phyloP scores from a whole-genome alignment of 2,329 filamentous ascomycete species.

The Epichloe sp. region DNA sequence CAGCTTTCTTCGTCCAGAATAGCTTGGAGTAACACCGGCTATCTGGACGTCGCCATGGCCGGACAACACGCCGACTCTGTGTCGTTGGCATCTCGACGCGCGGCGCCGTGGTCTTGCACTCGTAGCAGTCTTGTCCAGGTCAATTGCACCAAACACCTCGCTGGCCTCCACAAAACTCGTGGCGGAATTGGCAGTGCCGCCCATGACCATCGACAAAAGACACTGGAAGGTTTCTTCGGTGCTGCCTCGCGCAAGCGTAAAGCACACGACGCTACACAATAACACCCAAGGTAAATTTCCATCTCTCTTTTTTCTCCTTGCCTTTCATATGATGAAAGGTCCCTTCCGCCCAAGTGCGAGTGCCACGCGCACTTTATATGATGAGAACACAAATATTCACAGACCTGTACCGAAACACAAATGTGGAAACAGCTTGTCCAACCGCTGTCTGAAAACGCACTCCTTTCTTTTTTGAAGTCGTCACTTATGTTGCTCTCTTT shows the following conservation, averaged over 20 bases:
- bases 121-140: constrained; percentile 24
- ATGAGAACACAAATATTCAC: constrained; percentile 60
- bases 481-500: not conserved
- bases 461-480: not conserved
- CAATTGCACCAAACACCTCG: constrained; percentile 61
- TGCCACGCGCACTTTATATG: constrained; percentile 28
- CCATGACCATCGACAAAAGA: constrained; percentile 64
- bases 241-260: constrained; percentile 7
- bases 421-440: constrained; percentile 64
- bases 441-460: constrained; percentile 59
- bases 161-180: constrained; percentile 61
- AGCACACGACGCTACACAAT: not conserved
- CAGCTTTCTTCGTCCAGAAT: not conserved
- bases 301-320: not conserved
- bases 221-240: constrained; percentile 66
- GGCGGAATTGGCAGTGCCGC: constrained; percentile 70
- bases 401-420: constrained; percentile 69
- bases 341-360: not conserved
- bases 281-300: constrained; percentile 25
- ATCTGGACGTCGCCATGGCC: constrained; percentile 22
- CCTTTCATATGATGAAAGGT: not conserved
- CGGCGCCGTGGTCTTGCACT: constrained; percentile 11
- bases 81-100: not conserved
- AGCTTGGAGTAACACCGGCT: constrained; percentile 42
- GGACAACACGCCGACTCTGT: not conserved